phyloP scores from a whole-genome alignment of 164 flowering plant genomes.

The Sextonia rubra region DNA sequence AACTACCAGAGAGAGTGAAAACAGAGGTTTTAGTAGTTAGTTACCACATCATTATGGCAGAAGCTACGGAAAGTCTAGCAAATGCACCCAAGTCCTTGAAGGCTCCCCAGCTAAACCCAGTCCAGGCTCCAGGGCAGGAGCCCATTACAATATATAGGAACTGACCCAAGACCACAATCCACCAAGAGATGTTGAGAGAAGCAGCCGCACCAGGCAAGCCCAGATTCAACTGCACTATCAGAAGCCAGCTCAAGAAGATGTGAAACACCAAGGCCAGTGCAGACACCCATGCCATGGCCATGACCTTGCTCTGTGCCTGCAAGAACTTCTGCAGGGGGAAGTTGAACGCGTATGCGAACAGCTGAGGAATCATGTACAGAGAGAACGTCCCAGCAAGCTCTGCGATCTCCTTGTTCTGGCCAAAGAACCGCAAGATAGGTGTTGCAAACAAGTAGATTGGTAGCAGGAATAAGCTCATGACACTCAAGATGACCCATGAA shows the following conservation, averaged over 20 bases:
- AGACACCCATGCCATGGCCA: constrained; percentile 39
- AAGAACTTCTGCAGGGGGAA: constrained; percentile 43
- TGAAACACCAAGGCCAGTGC: constrained; percentile 31
- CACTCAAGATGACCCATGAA: constrained; percentile 41
- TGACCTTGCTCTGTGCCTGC: constrained; percentile 44
- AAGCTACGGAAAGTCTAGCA: constrained; percentile 47
- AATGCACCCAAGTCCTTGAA: constrained; percentile 52
- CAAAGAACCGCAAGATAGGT: constrained; percentile 26
- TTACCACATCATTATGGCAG: constrained; percentile 72
- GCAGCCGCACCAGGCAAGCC: constrained; percentile 47
- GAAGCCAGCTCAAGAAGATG: constrained; percentile 38
- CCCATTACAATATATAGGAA: constrained; percentile 32
- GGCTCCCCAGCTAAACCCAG: constrained; percentile 49
- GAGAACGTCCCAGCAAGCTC: constrained; percentile 31
- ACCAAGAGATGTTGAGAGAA: constrained; percentile 48
- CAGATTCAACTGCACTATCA: constrained; percentile 30
- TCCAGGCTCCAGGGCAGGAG: constrained; percentile 45
- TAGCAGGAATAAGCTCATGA: constrained; percentile 17
- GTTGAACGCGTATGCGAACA: constrained; percentile 32
- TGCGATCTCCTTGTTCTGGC: constrained; percentile 31
- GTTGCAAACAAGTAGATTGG: constrained; percentile 34
- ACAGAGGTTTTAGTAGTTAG: background rate
- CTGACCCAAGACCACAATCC: constrained; percentile 44
- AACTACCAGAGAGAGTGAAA: background rate
- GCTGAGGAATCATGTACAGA: constrained; percentile 37